Conservation (phyloP, 2,329 filamentous ascomycete species). For the Stagonosporopsis chrysanthemi region DNA sequence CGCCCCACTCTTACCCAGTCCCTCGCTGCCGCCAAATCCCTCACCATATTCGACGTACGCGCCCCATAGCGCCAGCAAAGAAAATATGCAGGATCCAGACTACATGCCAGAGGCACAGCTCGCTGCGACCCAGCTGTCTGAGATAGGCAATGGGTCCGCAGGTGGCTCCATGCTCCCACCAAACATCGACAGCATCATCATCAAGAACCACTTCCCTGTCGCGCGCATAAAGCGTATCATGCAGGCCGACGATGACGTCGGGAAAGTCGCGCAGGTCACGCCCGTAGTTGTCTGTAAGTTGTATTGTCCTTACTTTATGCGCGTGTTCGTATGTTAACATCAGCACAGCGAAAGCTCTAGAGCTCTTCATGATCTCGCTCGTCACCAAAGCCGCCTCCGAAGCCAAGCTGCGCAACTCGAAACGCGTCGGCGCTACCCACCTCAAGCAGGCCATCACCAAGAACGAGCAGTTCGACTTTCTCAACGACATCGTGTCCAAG, state of each 20-base stretch:
- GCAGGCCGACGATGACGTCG: constrained; percentile 98
- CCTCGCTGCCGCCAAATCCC: constrained; percentile 29
- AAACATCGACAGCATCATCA: constrained; percentile 66
- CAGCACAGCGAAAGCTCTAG: constrained; percentile 80
- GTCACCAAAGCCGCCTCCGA: constrained; percentile 88
- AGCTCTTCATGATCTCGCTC: constrained; percentile 96
- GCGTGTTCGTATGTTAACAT: constrained; percentile 11
- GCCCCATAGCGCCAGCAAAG: constrained; percentile 38
- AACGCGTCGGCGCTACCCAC: constrained; percentile 88
- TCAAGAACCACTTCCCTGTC: constrained; percentile 95
- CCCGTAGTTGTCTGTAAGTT: constrained; percentile 84
- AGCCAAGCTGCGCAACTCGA: constrained; percentile 81
- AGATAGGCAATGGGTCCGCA: constrained; percentile 32
- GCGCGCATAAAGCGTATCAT: constrained; percentile 98
- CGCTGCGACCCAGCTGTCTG: constrained; percentile 27
- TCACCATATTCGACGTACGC: constrained; percentile 29
- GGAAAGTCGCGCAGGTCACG: constrained; percentile 97
- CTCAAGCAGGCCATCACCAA: constrained; percentile 88
- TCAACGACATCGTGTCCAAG: constrained; percentile 88
- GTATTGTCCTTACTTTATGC: constrained; percentile 1
- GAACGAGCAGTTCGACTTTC: constrained; percentile 93
- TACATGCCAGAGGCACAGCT: constrained; percentile 46
- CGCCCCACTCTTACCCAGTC: constrained; percentile 25
- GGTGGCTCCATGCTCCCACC: constrained; percentile 39
- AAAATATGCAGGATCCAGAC: constrained; percentile 47